Base-by-base conservation (phyloP, 768 basidiomycete species). In the Collybiopsis confluens region DNA sequence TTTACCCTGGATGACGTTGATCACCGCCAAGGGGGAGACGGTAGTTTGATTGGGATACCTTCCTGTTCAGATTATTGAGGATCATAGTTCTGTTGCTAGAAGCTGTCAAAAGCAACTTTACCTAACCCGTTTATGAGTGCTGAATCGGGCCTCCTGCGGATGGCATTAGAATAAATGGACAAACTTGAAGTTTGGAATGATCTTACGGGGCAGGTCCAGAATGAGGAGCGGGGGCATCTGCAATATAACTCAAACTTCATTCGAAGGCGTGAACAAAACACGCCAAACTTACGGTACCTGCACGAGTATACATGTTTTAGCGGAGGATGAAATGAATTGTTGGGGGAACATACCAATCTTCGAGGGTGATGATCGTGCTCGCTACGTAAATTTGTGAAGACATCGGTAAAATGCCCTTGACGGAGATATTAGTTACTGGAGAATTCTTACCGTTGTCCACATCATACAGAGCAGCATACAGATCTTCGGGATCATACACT, bases 81-180 rank as follows among this genome's bases (percentile, higher is more conserved):
- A n/a, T 45, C 30, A 27, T 8, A 8, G 10, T 3, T 13, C 16
- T 6, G 10, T 16, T 45, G 9, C 7, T 6, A 24, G 9, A 10
- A 16, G 26, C 15, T 15, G 26, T 4, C 2, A n/a, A 16, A 15
- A n/a, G n/a, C n/a, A 7, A 24, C 13, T 37, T 24, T 48, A 48
- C 71, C 71, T 10, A 66, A 59, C 5, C 71, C 71, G 51, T 72
- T 72, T 45, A 72, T 70, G 21, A 72, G 54, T 1, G 63, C 62
- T 3, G 63, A 45, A 52, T 63, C 63, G 18, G 66, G 43, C 30
- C 57, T 58, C 23, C 10, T 6, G 13, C 13, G 5, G 30, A 13
- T 33, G 30, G 30, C 35, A 45, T 16, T 11, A 35, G 20, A 16
- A 37, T 23, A 13, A 42, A 20, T 16, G 4, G 3, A 37, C 10